Evolutionary conservation across 106 monocot species (phyloP), one percentile per base, ranked within the genome.

Genomic region (Dendrobium huoshanense): DNA sequence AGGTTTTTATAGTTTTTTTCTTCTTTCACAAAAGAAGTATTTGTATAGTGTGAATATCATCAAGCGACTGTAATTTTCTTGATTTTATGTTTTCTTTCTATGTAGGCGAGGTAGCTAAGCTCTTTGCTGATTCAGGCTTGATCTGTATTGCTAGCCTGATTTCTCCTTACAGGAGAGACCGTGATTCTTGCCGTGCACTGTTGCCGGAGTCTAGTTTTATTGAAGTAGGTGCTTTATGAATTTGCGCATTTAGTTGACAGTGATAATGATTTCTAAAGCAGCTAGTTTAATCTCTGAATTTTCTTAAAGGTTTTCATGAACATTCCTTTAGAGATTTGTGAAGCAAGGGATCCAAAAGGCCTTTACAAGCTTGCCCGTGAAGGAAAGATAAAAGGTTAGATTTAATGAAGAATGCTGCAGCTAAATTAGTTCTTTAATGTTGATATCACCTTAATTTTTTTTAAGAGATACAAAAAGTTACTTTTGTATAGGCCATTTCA

Each of bases 311-410:
- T 95, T 65, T 95, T 79, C 88, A 83, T 95, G 92, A 92, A 95
- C 78, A 95, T 95, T 80, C 88, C 95, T 79, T 80, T 95, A 73
- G 90, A 92, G 68, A 41, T 95, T 41, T 95, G 95, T 81, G 95
- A 95, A 81, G 80, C 84, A 79, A 90, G 92, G 83, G 95, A 95
- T 77, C 89, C 95, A 19, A 95, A 95, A 67, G 95, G 95, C 77
- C 90, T 95, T 49, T 95, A 95, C 86, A 95, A 95, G 81, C 95
- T 95, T 82, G 95, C 95, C 58, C 92, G 95, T 83, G 92, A 85
- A 25, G 95, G 95, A 79, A 92, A 90, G 85, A 95, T 95, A 42
- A 92, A 92, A 86, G 92, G 95, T 91, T 65, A 25, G 9, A 65
- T 22, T 65, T 65, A 22, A 25, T 22, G 9, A 22, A 25, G 22